Base-by-base conservation (phyloP, 768 basidiomycete species). In the Trametes sanguinea region DNA sequence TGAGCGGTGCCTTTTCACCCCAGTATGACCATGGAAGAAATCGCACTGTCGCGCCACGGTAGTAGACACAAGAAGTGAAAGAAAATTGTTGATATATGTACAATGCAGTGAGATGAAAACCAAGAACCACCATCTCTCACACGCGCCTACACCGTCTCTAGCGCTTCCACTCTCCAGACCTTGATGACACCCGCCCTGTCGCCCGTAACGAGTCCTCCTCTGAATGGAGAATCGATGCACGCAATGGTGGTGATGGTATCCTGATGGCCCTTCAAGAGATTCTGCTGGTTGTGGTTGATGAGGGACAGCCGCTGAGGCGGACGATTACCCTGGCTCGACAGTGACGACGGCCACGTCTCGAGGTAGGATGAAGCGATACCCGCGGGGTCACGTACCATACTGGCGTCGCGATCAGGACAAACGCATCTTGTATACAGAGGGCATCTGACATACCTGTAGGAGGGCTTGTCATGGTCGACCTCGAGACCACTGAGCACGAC, bases 141-240 rank as follows among this genome's bases (percentile, higher is more conserved):
- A 22, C 1, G 22, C 9, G 42, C 42, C 42, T 43, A 43, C 9
- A 14, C 9, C 9, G 50, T 29, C 45, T 76, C 73, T 17, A 68
- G 65, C 16, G 74, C 73, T 51, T 92, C 90, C 22, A 91, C 83
- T 60, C 87, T 81, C 90, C 90, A 98, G 0, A 97, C 90, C 73
- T 97, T 98, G 65, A 98, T 82, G 17, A 88, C 87, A 3, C 97
- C 97, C 22, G 88, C 82, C 50, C 93, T 81, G 72, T 98, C 96
- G 2, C 91, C 96, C 64, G 90, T 94, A n/a, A 98, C 84, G 48
- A 97, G 83, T 1, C 94, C 92, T 29, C 94, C 94, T 57, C 92
- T 83, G 76, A 98, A 98, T 1, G 96, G 94, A 0, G 95, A 89
- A 65, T 97, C 94, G 55, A 99, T 86, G 65, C 89, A 91, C 0